Conservation (phyloP, 2,329 filamentous ascomycete species). For the Alternaria novae-zelandiae region DNA sequence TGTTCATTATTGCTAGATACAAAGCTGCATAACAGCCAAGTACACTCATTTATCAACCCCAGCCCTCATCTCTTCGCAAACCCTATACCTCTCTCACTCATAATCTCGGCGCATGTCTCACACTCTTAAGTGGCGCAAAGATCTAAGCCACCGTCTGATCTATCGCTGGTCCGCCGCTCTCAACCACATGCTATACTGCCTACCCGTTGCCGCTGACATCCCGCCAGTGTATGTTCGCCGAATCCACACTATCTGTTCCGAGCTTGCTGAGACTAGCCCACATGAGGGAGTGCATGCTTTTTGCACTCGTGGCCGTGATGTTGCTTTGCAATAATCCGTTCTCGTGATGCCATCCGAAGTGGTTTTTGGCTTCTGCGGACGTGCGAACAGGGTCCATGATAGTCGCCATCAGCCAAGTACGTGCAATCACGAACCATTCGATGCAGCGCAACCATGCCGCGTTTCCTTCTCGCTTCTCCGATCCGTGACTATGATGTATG, state of each 20-base stretch:
- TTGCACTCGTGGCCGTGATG: slow-evolving; percentile 2
- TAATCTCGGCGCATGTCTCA: neutral
- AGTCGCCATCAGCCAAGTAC: neutral
- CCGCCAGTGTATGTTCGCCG: slow-evolving; percentile 43
- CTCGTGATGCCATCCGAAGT: slow-evolving; percentile 41
- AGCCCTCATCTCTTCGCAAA: neutral
- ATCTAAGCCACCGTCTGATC: neutral
- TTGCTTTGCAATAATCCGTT: slow-evolving; percentile 19
- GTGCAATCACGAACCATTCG: neutral
- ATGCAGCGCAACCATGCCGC: neutral
- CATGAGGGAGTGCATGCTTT: neutral
- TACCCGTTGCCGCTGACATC: slow-evolving; percentile 50
- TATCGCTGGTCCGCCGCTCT: neutral
- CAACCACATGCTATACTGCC: slow-evolving; percentile 7
- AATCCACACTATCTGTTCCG: neutral
- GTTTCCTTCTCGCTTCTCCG: no score
- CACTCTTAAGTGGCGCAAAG: neutral
- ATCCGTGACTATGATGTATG: neutral
- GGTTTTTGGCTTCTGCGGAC: neutral
- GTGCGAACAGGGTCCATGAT: neutral
- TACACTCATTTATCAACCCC: neutral
- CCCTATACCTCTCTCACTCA: neutral
- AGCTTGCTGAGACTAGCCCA: neutral
- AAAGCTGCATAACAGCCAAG: slow-evolving; percentile 8
- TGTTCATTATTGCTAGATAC: neutral